These are phyloP conservation scores for Solanum pinnatisectum DNA, from an alignment of 257 asterid genomes.

Conservation along the genomic window DNA sequence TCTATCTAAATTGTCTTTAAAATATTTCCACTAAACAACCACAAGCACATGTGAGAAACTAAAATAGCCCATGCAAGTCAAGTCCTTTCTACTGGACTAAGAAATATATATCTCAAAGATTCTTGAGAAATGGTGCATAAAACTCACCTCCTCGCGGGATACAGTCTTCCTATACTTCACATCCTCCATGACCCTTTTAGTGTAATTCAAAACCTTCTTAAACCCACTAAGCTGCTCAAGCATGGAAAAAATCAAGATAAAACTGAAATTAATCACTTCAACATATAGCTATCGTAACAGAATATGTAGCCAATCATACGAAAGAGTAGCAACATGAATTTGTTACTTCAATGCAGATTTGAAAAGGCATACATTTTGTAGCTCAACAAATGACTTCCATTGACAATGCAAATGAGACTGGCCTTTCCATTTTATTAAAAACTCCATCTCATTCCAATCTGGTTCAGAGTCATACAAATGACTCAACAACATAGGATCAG, in stretches of 20 bases:
- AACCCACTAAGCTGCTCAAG: constrained; percentile 94
- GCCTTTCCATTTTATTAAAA: constrained; percentile 97
- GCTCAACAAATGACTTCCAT: constrained; percentile 83
- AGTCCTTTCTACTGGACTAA: not conserved
- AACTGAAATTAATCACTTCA: not conserved
- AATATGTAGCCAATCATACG: not conserved
- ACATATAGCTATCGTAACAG: not conserved
- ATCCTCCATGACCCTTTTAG: constrained; percentile 84
- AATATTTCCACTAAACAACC: not conserved
- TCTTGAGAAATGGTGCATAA: not conserved
- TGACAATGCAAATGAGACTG: constrained; percentile 98
- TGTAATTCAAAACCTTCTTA: constrained; percentile 94
- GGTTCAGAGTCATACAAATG: constrained; percentile 71
- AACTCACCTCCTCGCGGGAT: constrained; percentile 90
- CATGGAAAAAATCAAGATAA: constrained; percentile 12
- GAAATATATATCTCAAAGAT: not conserved
- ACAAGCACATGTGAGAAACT: not conserved
- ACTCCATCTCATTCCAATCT: constrained; percentile 86
- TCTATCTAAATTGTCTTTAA: not conserved
- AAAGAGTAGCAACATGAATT: not conserved
- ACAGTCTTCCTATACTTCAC: constrained; percentile 75
- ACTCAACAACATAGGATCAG: constrained; percentile 70
- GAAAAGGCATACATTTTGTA: constrained; percentile 72
- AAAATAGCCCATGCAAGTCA: not conserved
- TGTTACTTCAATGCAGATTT: not conserved